Evolutionary conservation across 176 grass and related monocot genomes (phyloP).

Genomic region (Musa beccarii): DNA sequence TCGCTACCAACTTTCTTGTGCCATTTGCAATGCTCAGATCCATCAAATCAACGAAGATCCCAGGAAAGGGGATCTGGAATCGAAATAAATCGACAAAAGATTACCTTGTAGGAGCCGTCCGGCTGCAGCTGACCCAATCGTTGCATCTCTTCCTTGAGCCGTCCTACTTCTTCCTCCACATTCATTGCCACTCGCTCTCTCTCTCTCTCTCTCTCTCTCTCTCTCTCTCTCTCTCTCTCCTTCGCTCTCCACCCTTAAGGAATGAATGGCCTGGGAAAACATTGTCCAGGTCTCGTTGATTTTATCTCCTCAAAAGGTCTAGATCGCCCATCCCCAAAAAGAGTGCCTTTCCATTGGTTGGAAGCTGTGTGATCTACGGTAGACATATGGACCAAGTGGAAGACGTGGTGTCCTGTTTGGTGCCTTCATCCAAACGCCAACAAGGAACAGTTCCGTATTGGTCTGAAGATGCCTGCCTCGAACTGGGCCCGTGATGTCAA

Average conservation of each 20-base stretch:
- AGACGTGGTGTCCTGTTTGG: too few species aligned
- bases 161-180: conserved; percentile 88
- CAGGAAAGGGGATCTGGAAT: background rate
- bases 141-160: conserved; percentile 88
- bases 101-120: conserved; percentile 84
- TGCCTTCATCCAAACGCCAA: too few species aligned
- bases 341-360: background rate
- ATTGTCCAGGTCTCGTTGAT: background rate
- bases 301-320: background rate
- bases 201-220: conserved; percentile 17
- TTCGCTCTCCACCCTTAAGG: background rate
- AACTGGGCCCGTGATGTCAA: too few species aligned
- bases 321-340: background rate
- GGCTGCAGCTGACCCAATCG: conserved; percentile 65
- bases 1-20: background rate
- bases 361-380: background rate
- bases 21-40: background rate
- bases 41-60: background rate
- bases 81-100: background rate
- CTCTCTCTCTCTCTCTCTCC: conserved; percentile 1
- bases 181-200: conserved; percentile 42
- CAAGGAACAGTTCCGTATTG: too few species aligned
- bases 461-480: too few species aligned
- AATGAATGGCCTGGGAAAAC: background rate
- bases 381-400: too few species aligned